These are phyloP conservation scores for Epichloe brachyelytri DNA, from an alignment of 2,329 filamentous ascomycete genomes.

Conservation along the genomic window DNA sequence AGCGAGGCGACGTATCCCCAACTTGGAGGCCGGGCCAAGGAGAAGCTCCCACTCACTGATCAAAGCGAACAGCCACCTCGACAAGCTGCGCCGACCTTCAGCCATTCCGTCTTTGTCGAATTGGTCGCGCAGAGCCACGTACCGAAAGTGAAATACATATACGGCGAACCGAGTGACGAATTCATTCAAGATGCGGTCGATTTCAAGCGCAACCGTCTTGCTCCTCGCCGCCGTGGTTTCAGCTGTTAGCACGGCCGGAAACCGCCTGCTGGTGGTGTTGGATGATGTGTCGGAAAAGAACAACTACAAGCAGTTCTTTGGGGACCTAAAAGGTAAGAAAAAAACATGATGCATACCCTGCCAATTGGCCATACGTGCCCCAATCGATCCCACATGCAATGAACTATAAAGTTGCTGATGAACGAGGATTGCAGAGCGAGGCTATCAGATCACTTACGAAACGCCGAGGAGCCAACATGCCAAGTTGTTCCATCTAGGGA, in stretches of 20 bases:
- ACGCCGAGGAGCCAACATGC: conserved; percentile 71
- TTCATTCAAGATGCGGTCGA: conserved; percentile 50
- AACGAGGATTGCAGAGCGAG: conserved; percentile 47
- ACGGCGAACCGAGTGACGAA: background rate
- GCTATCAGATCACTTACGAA: conserved; percentile 68
- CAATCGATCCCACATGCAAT: background rate
- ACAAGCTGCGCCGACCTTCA: background rate
- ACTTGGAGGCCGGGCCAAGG: conserved; percentile 5
- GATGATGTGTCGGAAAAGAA: conserved; percentile 73
- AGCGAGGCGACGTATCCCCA: conserved; percentile 26
- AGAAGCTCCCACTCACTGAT: conserved; percentile 1
- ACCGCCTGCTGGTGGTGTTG: conserved; percentile 70
- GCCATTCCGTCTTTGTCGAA: background rate
- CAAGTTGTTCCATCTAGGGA: conserved; percentile 72
- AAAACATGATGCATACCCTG: background rate
- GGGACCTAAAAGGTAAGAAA: conserved; percentile 52
- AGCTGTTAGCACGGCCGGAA: conserved; percentile 68
- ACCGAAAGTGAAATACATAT: background rate
- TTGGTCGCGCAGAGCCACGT: background rate
- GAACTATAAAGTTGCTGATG: conserved; percentile 10
- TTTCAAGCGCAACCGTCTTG: conserved; percentile 57
- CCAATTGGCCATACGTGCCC: background rate
- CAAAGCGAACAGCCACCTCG: conserved; percentile 8
- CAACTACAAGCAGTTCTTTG: conserved; percentile 70
- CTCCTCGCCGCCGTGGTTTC: conserved; percentile 53